Evolutionary conservation across 129 eudicot genomes (phyloP).

Genomic region (Flaveria trinervia): DNA sequence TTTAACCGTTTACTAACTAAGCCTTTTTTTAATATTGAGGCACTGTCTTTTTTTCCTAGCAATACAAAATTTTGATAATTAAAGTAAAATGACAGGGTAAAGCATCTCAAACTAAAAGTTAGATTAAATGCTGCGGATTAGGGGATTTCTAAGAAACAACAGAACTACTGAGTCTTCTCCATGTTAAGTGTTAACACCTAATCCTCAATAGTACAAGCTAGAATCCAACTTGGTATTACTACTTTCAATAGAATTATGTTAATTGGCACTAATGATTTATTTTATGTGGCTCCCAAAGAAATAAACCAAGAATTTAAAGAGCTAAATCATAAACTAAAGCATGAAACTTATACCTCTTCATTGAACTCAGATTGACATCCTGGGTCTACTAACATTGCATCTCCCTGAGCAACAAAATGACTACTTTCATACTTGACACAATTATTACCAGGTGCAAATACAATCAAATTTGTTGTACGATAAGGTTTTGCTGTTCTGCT

Average conservation of each 20-base stretch:
- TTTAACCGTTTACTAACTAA: neutral
- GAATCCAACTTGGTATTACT: neutral
- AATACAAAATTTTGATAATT: neutral
- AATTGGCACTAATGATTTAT: neutral
- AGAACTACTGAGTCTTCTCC: neutral
- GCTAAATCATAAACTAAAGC: neutral
- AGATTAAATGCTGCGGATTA: neutral
- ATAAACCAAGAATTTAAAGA: neutral
- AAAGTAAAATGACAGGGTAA: neutral
- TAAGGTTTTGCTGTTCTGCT: slow-evolving; percentile 82
- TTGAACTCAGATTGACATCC: slow-evolving; percentile 72
- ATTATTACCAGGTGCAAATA: slow-evolving; percentile 51
- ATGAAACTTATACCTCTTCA: slow-evolving; percentile 52
- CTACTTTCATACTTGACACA: slow-evolving; percentile 21
- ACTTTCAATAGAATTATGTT: no score
- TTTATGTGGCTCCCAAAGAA: neutral
- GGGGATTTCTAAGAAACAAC: neutral
- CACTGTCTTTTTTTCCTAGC: neutral
- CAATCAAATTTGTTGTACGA: slow-evolving; percentile 77
- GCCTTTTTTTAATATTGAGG: neutral
- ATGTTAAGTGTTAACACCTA: neutral
- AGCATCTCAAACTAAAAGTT: neutral
- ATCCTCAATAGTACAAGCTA: neutral
- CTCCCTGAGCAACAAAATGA: slow-evolving; percentile 67
- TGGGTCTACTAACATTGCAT: slow-evolving; percentile 91